These are phyloP conservation scores for Macrotyloma uniflorum DNA, from an alignment of 306 rosid genomes.

Conservation along the genomic window DNA sequence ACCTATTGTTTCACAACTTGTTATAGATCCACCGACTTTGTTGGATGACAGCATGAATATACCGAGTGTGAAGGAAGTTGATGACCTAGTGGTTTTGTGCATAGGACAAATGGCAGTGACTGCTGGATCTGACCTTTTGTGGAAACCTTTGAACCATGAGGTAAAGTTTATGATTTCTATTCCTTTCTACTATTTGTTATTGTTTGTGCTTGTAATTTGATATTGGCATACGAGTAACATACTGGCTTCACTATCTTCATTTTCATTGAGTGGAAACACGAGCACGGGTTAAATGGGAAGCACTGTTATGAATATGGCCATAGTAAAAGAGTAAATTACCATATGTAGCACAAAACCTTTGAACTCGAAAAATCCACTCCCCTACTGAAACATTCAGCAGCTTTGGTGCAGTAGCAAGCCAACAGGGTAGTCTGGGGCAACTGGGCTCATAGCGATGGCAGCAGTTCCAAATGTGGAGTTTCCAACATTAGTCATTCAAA, in stretches of 20 bases:
- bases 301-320: not conserved
- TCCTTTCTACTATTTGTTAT: not conserved
- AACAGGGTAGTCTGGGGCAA: no score
- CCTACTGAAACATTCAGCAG: no score
- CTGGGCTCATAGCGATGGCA: no score
- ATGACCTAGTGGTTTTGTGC: constrained; percentile 79
- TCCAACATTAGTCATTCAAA: no score
- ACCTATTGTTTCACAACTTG: constrained; percentile 83
- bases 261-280: not conserved
- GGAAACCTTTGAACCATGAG: constrained; percentile 93
- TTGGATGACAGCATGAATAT: constrained; percentile 56
- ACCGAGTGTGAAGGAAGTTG: constrained; percentile 72
- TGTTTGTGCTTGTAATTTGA: not conserved
- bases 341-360: no score
- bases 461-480: no score
- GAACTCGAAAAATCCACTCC: no score
- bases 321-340: not conserved
- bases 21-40: constrained; percentile 67
- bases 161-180: constrained; percentile 42
- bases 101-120: constrained; percentile 96
- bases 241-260: not conserved
- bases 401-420: no score
- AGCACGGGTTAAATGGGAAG: not conserved
- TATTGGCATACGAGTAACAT: not conserved
- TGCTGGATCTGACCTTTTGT: constrained; percentile 83